These are phyloP conservation scores for Colletotrichum camelliae DNA, from an alignment of 2,329 filamentous ascomycete species.

Conservation along the genomic window DNA sequence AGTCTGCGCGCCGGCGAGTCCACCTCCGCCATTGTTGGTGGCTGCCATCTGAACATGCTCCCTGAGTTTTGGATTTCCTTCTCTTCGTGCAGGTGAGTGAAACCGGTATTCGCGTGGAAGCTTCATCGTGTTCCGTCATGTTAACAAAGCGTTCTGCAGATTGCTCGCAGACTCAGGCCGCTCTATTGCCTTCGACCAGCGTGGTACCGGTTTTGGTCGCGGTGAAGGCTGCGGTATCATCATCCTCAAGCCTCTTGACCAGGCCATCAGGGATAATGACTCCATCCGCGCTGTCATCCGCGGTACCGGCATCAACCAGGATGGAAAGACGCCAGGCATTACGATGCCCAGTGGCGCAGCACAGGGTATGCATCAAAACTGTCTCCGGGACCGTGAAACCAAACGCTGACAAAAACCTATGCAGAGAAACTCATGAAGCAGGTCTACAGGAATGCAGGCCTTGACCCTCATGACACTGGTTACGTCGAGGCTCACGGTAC, in stretches of 20 bases:
- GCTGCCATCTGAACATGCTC: constrained; percentile 51
- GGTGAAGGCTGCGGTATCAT: constrained; percentile 64
- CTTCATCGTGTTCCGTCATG: not conserved
- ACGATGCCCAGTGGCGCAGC: constrained; percentile 59
- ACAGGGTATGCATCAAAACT: constrained; percentile 36
- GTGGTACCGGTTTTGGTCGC: constrained; percentile 58
- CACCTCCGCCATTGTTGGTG: constrained; percentile 50
- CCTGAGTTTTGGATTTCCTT: constrained; percentile 53
- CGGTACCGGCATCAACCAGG: constrained; percentile 57
- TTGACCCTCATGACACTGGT: constrained; percentile 29
- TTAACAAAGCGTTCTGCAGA: constrained; percentile 25
- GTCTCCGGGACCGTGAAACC: not conserved
- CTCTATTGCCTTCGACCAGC: constrained; percentile 44
- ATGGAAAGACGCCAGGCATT: constrained; percentile 62
- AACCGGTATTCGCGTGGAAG: not conserved
- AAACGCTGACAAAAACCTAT: constrained; percentile 20
- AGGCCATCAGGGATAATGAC: constrained; percentile 61
- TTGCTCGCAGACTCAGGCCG: constrained; percentile 57
- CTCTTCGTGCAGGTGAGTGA: constrained; percentile 44
- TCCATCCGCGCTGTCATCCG: constrained; percentile 56
- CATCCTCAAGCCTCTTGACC: constrained; percentile 60
- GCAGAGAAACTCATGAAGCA: constrained; percentile 45
- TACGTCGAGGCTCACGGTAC: constrained; percentile 61
- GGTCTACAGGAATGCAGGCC: constrained; percentile 35
- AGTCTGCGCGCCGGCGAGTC: constrained; percentile 53